Conservation (phyloP, 2,329 filamentous ascomycete genomes). For the Bipolaris bicolor region DNA sequence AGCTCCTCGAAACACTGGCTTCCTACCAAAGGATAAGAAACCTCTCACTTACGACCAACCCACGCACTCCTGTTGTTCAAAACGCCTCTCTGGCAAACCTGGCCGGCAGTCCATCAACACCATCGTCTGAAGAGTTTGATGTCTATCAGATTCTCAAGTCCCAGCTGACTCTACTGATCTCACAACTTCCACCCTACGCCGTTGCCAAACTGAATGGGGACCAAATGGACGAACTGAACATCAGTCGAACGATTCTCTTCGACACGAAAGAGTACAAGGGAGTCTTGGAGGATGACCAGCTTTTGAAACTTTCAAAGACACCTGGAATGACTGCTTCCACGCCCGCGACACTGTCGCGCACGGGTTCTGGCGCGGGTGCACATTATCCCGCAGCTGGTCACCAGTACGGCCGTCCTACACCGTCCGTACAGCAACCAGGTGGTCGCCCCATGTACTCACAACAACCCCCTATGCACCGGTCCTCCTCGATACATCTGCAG, state of each 20-base stretch:
- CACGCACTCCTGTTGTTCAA: conserved; percentile 70
- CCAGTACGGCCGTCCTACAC: conserved; percentile 44
- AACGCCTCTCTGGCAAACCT: conserved; percentile 65
- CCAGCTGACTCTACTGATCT: conserved; percentile 75
- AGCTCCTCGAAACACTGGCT: conserved; percentile 75
- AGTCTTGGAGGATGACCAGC: conserved; percentile 82
- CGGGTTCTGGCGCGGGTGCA: conserved; percentile 34
- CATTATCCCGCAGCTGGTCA: conserved; percentile 35
- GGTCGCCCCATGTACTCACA: conserved; percentile 45
- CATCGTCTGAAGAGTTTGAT: conserved; percentile 64
- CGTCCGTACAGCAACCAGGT: conserved; percentile 31
- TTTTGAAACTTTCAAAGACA: conserved; percentile 52
- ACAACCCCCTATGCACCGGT: conserved; percentile 41
- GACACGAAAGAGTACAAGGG: conserved; percentile 76
- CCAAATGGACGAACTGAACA: conserved; percentile 79
- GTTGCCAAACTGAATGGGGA: conserved; percentile 87
- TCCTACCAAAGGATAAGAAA: conserved; percentile 83
- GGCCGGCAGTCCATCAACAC: conserved; percentile 67
- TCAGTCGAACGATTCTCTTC: conserved; percentile 78
- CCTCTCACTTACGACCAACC: conserved; percentile 68
- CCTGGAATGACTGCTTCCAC: conserved; percentile 40
- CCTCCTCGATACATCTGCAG: conserved; percentile 47
- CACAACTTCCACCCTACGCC: conserved; percentile 79
- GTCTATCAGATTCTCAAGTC: conserved; percentile 76
- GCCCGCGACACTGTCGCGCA: conserved; percentile 37